Conservation (phyloP, 331 rosid species). For the Quercus phellos region DNA sequence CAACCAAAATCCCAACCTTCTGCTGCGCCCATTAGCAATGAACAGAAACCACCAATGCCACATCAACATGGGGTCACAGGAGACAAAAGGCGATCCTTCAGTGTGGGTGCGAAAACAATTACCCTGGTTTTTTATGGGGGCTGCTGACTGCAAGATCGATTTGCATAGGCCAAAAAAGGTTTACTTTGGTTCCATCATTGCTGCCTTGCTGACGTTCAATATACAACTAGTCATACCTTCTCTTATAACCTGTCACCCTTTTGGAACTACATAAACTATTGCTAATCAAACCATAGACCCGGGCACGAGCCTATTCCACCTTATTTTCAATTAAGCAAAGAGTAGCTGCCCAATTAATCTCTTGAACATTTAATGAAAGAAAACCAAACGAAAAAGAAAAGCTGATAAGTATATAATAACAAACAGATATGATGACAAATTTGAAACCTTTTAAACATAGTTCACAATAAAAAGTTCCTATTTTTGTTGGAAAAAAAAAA, state of each 20-base stretch:
- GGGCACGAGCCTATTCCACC: not conserved
- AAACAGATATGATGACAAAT: not conserved
- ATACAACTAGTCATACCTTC: not conserved
- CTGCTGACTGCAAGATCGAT: too few relatives aligned
- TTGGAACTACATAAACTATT: not conserved
- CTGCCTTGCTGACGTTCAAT: not conserved
- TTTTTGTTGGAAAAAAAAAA: not conserved
- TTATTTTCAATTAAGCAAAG: not conserved
- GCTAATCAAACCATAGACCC: not conserved
- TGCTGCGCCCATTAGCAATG: too few relatives aligned
- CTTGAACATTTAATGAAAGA: not conserved
- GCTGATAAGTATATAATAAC: not conserved
- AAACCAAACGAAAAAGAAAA: not conserved
- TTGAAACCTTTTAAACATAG: not conserved
- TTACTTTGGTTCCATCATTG: too few relatives aligned
- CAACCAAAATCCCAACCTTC: too few relatives aligned
- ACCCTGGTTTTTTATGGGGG: too few relatives aligned
- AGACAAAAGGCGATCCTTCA: too few relatives aligned
- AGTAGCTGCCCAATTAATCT: not conserved
- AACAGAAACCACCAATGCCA: too few relatives aligned
- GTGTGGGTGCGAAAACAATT: too few relatives aligned
- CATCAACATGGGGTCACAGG: too few relatives aligned
- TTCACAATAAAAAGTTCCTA: not conserved
- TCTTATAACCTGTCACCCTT: not conserved
- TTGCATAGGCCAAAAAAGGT: too few relatives aligned